These are phyloP conservation scores for Blastobotrys chiropterorum DNA, from an alignment of 805 yeast species.

Conservation along the genomic window DNA sequence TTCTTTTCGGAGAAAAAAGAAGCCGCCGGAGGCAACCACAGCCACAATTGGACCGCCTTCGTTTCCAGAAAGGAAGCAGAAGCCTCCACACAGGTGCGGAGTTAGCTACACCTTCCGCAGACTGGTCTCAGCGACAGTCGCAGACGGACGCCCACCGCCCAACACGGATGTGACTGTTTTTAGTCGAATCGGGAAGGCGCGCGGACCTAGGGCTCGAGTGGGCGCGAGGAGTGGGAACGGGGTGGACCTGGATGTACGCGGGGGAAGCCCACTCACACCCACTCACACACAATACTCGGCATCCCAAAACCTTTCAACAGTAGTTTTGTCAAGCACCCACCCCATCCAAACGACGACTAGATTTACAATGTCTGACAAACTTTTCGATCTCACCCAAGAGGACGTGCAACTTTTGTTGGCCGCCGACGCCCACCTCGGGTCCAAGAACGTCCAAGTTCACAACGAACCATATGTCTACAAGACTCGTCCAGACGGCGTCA, in stretches of 20 bases:
- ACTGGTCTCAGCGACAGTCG: too few species aligned
- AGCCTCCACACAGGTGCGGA: too few species aligned
- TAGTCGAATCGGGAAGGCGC: too few species aligned
- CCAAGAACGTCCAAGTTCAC: constrained; percentile 99
- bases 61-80: too few species aligned
- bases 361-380: constrained; percentile 21
- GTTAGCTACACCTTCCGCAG: too few species aligned
- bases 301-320: neutral
- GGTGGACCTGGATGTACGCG: neutral
- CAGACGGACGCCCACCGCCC: too few species aligned
- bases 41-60: too few species aligned
- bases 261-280: neutral
- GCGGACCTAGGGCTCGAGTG: too few species aligned
- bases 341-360: neutral
- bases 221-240: too few species aligned
- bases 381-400: constrained; percentile 73
- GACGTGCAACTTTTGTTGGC: constrained; percentile 99
- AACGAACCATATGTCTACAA: constrained; percentile 69
- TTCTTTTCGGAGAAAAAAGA: too few species aligned
- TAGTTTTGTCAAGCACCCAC: neutral
- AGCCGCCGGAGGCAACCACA: too few species aligned
- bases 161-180: too few species aligned
- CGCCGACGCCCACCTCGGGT: constrained; percentile 99
- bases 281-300: neutral
- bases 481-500: constrained; percentile 99